Evolutionary conservation across 2,329 filamentous ascomycete species (phyloP).

Genomic region (Pleurostoma richardsiae): DNA sequence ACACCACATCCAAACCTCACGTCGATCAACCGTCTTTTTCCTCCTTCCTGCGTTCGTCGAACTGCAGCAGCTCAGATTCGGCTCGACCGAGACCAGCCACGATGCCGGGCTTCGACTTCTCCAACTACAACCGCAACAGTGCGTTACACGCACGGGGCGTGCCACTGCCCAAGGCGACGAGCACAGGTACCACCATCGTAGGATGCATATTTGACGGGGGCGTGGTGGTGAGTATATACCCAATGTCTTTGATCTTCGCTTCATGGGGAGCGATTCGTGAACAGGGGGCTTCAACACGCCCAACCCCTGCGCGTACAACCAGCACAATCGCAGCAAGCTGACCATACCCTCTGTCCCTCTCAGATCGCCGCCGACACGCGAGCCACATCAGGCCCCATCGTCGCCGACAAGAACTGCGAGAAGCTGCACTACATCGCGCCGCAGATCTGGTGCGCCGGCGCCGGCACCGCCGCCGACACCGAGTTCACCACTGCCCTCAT

Average conservation of each 20-base stretch:
- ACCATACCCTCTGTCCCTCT: constrained; percentile 1
- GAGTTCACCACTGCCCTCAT: constrained; percentile 99
- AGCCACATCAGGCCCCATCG: constrained; percentile 94
- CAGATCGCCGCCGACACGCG: constrained; percentile 97
- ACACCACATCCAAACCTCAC: not conserved
- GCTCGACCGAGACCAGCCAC: constrained; percentile 22
- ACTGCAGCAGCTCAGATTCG: not conserved
- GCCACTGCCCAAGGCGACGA: constrained; percentile 93
- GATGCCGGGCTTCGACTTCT: constrained; percentile 99
- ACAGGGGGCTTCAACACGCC: not conserved
- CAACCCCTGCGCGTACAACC: not conserved
- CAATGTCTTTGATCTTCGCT: not conserved
- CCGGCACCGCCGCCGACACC: constrained; percentile 94
- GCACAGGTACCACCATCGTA: constrained; percentile 97
- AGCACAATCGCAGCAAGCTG: not conserved
- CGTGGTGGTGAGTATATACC: constrained; percentile 66
- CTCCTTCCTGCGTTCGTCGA: not conserved
- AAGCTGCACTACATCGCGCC: constrained; percentile 99
- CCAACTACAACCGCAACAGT: constrained; percentile 98
- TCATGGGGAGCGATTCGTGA: not conserved
- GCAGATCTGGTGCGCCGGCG: constrained; percentile 98
- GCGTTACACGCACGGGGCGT: constrained; percentile 92
- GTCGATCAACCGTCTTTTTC: constrained; percentile 3
- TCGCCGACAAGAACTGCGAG: constrained; percentile 99
- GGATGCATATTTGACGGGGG: constrained; percentile 95